phyloP scores from a whole-genome alignment of 2,329 filamentous ascomycete species.

The Cordyceps fumosorosea region DNA sequence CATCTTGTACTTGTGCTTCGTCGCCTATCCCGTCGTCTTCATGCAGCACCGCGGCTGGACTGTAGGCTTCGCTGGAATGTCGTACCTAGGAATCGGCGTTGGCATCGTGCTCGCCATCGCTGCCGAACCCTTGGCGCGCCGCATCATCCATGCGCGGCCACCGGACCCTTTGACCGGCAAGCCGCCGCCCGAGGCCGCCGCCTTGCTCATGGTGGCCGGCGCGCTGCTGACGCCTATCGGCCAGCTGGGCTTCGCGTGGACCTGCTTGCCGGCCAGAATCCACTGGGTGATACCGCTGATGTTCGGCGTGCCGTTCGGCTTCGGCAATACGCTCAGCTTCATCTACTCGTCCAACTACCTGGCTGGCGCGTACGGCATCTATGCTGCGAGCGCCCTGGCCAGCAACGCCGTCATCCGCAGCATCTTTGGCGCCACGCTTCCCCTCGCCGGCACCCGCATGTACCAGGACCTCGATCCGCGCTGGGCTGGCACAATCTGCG shows the following conservation, averaged over 20 bases:
- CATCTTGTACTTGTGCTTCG: constrained; percentile 84
- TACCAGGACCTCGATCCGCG: constrained; percentile 63
- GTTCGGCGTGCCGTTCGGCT: constrained; percentile 72
- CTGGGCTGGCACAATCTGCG: constrained; percentile 73
- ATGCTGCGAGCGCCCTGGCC: constrained; percentile 72
- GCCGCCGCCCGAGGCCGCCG: constrained; percentile 71
- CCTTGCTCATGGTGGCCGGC: constrained; percentile 72
- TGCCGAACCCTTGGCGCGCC: constrained; percentile 65
- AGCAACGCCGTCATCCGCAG: constrained; percentile 54
- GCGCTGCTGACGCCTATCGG: constrained; percentile 68
- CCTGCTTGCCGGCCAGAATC: constrained; percentile 66
- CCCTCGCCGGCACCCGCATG: constrained; percentile 50
- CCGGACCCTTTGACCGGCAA: constrained; percentile 69
- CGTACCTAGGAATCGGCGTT: constrained; percentile 65
- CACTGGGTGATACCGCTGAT: constrained; percentile 78
- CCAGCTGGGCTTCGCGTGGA: constrained; percentile 85
- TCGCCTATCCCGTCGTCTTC: constrained; percentile 85
- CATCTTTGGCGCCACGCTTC: constrained; percentile 13
- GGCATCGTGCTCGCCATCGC: constrained; percentile 57
- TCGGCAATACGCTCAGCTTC: constrained; percentile 70
- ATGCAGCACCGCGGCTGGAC: constrained; percentile 68
- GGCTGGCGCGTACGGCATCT: constrained; percentile 72
- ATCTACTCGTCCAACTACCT: constrained; percentile 79
- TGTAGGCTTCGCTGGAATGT: constrained; percentile 64
- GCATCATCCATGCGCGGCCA: constrained; percentile 69